Percentiles rank a stretch among this genome's conserved stretches.
Conservation (phyloP, 148 eudicot species). For the Amaranthus cruentus region DNA sequence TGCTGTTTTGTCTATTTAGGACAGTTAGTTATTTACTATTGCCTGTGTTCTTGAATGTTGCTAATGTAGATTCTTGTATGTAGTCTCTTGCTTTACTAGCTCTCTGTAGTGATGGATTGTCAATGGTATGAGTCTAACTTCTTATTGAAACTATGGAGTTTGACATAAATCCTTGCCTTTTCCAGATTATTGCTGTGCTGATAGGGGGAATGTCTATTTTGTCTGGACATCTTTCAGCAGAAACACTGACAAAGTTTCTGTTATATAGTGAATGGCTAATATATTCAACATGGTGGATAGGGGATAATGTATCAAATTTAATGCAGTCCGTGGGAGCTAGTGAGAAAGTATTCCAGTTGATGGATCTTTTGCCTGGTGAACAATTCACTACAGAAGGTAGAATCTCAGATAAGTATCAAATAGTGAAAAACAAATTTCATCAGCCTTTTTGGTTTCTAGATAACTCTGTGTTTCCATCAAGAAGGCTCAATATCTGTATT, state of each 20-base stretch:
- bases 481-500: neutral
- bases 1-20: neutral
- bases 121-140: neutral
- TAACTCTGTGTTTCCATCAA: neutral
- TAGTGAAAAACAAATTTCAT: neutral
- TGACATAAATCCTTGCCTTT: constrained; percentile 18
- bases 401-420: neutral
- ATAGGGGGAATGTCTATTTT: constrained; percentile 92
- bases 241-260: constrained; percentile 92
- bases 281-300: constrained; percentile 98
- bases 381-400: constrained; percentile 76
- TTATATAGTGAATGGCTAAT: constrained; percentile 98
- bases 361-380: constrained; percentile 75
- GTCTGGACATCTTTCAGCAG: constrained; percentile 83
- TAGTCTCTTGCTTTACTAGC: neutral
- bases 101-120: neutral
- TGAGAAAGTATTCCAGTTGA: constrained; percentile 93
- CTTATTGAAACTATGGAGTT: constrained; percentile 16
- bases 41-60: neutral
- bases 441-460: neutral
- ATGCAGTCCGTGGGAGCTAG: constrained; percentile 99
- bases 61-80: neutral
- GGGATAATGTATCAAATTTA: constrained; percentile 86
- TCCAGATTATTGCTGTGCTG: constrained; percentile 92
- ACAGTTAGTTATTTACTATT: neutral